Percentiles rank a stretch among this genome's conserved stretches.
phyloP scores from a whole-genome alignment of 176 grass and related monocot genomes.

The Paspalum notatum region DNA sequence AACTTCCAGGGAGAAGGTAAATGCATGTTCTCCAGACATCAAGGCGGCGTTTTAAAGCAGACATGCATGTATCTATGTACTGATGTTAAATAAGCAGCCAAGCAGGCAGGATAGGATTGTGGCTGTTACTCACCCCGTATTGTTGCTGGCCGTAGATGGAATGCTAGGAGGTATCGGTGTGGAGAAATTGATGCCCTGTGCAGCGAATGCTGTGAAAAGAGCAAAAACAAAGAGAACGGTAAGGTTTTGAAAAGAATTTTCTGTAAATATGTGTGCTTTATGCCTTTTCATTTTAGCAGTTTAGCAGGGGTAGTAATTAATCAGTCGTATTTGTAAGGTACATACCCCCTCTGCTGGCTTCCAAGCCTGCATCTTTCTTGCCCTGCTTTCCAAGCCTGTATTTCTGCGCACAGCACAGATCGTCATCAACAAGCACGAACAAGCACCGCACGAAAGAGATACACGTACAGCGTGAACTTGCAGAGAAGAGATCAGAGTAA shows the following conservation, averaged over 20 bases:
- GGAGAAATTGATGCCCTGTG: conserved; percentile 61
- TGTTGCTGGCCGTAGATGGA: conserved; percentile 44
- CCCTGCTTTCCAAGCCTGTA: conserved; percentile 90
- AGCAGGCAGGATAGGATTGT: neutral
- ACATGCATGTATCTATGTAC: neutral
- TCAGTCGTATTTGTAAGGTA: neutral
- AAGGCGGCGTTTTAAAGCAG: neutral
- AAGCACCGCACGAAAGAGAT: neutral
- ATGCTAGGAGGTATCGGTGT: conserved; percentile 34
- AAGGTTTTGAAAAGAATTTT: conserved; percentile 4
- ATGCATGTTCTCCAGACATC: neutral
- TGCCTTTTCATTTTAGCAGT: neutral
- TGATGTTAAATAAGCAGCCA: neutral
- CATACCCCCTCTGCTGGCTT: conserved; percentile 63
- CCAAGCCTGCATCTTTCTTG: conserved; percentile 61
- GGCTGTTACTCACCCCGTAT: conserved; percentile 50
- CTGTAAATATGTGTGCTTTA: neutral
- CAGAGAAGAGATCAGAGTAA: neutral
- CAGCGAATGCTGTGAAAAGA: conserved; percentile 52
- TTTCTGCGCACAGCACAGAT: conserved; percentile 56
- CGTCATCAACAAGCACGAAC: neutral
- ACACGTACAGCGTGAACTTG: neutral
- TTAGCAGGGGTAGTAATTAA: neutral
- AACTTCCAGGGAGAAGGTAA: neutral
- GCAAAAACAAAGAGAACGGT: neutral